A percentile compares a stretch with the other conserved stretches of the same genome.
Evolutionary conservation across 768 basidiomycete genomes (phyloP).

Genomic region (Mycena olivaceomarginata): DNA sequence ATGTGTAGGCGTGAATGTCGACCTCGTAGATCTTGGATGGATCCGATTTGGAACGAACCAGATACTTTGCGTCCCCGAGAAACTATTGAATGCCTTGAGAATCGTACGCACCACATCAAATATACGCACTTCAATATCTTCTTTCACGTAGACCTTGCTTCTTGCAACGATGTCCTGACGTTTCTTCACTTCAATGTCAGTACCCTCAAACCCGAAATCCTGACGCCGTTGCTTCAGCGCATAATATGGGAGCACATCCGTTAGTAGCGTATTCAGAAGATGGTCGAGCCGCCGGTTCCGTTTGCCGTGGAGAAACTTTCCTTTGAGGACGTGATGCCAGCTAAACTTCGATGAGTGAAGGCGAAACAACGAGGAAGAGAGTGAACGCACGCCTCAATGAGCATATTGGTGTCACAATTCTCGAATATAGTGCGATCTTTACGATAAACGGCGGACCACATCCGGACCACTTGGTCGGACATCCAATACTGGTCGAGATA

Average conservation of each 20-base stretch:
- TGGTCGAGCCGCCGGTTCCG: slow-evolving; percentile 49
- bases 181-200: slow-evolving; percentile 41
- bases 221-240: slow-evolving; percentile 40
- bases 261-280: slow-evolving; percentile 46
- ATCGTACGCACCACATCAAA: too few relatives aligned
- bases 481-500: slow-evolving; percentile 49
- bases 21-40: slow-evolving; percentile 22
- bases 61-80: slow-evolving; percentile 5
- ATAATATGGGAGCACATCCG: slow-evolving; percentile 42
- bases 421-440: slow-evolving; percentile 36
- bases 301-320: slow-evolving; percentile 46
- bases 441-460: slow-evolving; percentile 51
- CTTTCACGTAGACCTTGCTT: neutral
- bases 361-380: neutral
- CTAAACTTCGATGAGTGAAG: too few relatives aligned
- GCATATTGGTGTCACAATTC: slow-evolving; percentile 52
- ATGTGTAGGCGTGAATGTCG: slow-evolving; percentile 39
- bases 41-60: neutral
- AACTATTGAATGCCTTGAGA: too few relatives aligned
- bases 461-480: neutral
- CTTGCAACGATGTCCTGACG: slow-evolving; percentile 4
- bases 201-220: slow-evolving; percentile 47
- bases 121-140: too few relatives aligned
- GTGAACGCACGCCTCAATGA: slow-evolving; percentile 45
- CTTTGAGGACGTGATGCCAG: slow-evolving; percentile 53